A percentile compares a stretch with the other conserved stretches of the same genome.
Conservation (phyloP, 2,329 filamentous ascomycete species). For the Plenodomus lindquistii region DNA sequence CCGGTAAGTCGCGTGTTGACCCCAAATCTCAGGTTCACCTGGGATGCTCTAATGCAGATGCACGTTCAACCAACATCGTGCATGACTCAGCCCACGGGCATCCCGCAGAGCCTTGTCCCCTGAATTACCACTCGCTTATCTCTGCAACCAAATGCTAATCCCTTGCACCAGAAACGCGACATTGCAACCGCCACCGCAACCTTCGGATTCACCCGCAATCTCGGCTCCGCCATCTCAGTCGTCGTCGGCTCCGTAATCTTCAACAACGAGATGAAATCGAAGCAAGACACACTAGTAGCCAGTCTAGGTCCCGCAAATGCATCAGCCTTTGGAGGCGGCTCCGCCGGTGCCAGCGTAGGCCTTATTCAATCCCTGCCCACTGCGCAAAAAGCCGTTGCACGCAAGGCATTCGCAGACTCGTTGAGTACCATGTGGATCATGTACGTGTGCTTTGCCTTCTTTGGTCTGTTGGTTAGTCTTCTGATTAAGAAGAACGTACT, state of each 20-base stretch:
- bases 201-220: slow-evolving; percentile 68
- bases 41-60: slow-evolving; percentile 1
- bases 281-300: slow-evolving; percentile 53
- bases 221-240: slow-evolving; percentile 69
- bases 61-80: not conserved
- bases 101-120: not conserved
- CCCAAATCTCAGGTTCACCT: not conserved
- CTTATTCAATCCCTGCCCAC: slow-evolving; percentile 58
- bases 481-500: slow-evolving; percentile 49
- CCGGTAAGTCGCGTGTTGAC: slow-evolving; percentile 38
- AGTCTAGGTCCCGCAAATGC: slow-evolving; percentile 59
- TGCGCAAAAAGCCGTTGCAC: slow-evolving; percentile 48
- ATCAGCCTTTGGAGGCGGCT: slow-evolving; percentile 58
- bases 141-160: slow-evolving; percentile 16
- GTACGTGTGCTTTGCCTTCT: slow-evolving; percentile 48
- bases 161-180: slow-evolving; percentile 51
- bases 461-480: slow-evolving; percentile 46
- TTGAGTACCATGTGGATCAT: slow-evolving; percentile 56
- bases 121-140: not conserved
- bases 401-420: slow-evolving; percentile 49
- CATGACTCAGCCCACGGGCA: not conserved
- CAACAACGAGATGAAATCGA: slow-evolving; percentile 71
- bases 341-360: slow-evolving; percentile 64
- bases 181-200: slow-evolving; percentile 71
- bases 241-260: slow-evolving; percentile 79